These are phyloP conservation scores for Iris macrosiphon DNA, from an alignment of 106 monocot genomes.

Conservation along the genomic window DNA sequence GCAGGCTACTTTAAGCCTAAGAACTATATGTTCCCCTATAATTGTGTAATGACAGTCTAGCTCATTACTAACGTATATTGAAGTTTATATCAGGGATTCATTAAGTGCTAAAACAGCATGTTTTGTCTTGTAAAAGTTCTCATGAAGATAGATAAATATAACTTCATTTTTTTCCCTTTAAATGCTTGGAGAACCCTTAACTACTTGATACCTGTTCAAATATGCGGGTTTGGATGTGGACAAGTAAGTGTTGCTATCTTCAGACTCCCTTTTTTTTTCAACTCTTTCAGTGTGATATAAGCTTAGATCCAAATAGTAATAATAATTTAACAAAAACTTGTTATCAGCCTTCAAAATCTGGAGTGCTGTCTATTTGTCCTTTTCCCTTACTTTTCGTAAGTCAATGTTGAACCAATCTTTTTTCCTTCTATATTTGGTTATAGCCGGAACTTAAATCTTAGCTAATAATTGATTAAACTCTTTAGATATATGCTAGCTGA, in stretches of 20 bases:
- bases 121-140: background rate
- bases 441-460: background rate
- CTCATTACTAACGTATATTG: too few relatives aligned
- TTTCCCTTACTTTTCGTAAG: conserved; percentile 99
- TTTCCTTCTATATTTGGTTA: conserved; percentile 10
- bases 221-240: conserved; percentile 92
- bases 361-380: conserved; percentile 98
- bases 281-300: background rate
- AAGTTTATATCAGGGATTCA: too few relatives aligned
- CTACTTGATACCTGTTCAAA: conserved; percentile 81
- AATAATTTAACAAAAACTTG: background rate
- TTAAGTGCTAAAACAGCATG: background rate
- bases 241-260: conserved; percentile 57
- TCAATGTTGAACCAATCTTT: background rate
- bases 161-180: background rate
- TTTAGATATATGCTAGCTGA: conserved; percentile 94
- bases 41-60: too few relatives aligned
- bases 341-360: conserved; percentile 81
- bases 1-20: background rate
- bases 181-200: conserved; percentile 55
- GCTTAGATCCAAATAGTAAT: background rate
- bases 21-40: background rate
- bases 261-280: background rate
- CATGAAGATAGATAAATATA: background rate
- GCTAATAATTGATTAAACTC: background rate